phyloP scores from a whole-genome alignment of 495 filamentous ascomycete species.

The Elasticomyces elasticus region DNA sequence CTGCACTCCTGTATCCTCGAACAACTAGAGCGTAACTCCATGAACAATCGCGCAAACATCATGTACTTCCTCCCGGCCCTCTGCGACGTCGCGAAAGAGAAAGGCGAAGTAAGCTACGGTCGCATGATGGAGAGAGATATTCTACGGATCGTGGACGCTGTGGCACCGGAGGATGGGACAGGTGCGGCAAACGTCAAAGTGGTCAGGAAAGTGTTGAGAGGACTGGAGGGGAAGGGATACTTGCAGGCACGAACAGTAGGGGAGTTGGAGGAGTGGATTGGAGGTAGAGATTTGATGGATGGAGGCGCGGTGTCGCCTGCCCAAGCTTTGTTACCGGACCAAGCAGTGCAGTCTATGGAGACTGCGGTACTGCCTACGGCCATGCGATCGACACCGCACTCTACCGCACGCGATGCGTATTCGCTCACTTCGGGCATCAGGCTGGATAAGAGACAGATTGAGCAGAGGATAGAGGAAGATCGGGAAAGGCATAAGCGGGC shows the following conservation, averaged over 20 bases:
- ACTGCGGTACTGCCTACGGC: neutral
- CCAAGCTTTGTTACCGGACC: neutral
- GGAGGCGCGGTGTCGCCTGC: conserved; percentile 6
- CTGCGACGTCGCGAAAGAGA: conserved; percentile 60
- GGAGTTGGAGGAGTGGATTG: conserved; percentile 72
- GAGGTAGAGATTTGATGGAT: conserved; percentile 49
- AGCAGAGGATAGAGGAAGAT: conserved; percentile 95
- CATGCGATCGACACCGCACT: conserved; percentile 11
- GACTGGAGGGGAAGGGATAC: conserved; percentile 56
- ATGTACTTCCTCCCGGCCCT: conserved; percentile 98
- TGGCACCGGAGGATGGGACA: conserved; percentile 75
- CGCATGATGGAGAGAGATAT: conserved; percentile 94
- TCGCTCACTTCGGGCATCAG: conserved; percentile 31
- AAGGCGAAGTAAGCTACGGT: conserved; percentile 58
- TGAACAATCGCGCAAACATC: conserved; percentile 97
- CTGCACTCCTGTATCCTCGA: conserved; percentile 94
- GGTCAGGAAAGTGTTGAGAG: conserved; percentile 60
- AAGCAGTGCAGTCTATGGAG: neutral
- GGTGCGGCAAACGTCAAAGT: conserved; percentile 93
- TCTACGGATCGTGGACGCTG: conserved; percentile 74
- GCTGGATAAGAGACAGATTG: conserved; percentile 76
- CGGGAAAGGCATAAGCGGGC: conserved; percentile 86
- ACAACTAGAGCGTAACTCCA: conserved; percentile 83
- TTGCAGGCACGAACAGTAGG: conserved; percentile 55
- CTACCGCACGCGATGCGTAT: conserved; percentile 11